These are phyloP conservation scores for Ilyonectria sp. DNA, from an alignment of 2,329 filamentous ascomycete genomes.

Conservation along the genomic window DNA sequence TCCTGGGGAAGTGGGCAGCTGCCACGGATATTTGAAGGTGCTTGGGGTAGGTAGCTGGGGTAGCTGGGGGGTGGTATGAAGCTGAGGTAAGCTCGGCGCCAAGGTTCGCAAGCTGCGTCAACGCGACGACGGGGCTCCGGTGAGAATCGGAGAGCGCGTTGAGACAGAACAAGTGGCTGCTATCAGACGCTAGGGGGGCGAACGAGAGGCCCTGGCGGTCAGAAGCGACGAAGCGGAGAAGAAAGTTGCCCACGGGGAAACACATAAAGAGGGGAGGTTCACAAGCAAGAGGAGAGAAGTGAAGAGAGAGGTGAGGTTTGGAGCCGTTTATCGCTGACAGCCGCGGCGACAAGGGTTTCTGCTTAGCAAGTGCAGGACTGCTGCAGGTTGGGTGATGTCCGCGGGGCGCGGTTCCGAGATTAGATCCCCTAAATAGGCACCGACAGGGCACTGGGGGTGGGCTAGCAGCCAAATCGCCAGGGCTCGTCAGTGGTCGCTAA, in stretches of 20 bases:
- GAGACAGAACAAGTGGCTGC: background rate
- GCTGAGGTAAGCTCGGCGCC: slow-evolving; percentile 8
- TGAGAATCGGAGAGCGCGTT: background rate
- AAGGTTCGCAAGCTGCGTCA: background rate
- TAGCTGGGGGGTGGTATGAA: background rate
- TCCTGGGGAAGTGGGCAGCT: background rate
- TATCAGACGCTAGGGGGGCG: background rate
- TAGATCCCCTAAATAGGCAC: slow-evolving; percentile 29
- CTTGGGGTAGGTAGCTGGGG: background rate
- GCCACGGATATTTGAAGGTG: background rate
- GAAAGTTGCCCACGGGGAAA: background rate
- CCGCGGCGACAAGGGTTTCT: background rate
- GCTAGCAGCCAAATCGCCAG: too few relatives aligned
- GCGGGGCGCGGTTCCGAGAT: slow-evolving; percentile 41
- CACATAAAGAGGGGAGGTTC: background rate
- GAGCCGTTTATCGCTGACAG: background rate
- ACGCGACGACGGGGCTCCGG: background rate
- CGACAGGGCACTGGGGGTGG: background rate
- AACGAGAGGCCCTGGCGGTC: slow-evolving; percentile 6
- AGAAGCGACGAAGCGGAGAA: background rate
- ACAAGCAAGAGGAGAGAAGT: background rate
- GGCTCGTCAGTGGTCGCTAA: background rate
- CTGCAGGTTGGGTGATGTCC: slow-evolving; percentile 24
- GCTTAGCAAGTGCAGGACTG: background rate
- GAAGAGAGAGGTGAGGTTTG: background rate